Evolutionary conservation across 1,284 basidiomycete genomes (phyloP).

Genomic region (Boletus putidus): DNA sequence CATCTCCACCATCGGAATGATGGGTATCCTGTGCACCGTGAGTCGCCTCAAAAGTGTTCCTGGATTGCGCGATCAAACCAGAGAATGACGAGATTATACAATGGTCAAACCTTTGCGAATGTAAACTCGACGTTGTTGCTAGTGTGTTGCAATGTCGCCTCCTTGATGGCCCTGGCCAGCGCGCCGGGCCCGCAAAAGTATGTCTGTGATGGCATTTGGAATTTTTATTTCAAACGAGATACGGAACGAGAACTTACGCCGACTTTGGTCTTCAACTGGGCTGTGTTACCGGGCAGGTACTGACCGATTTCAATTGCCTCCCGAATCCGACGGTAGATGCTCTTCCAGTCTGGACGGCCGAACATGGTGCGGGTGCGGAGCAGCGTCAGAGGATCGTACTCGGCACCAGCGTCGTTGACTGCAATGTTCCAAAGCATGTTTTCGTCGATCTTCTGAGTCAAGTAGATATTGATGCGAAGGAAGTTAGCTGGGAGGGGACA

Average conservation of each 20-base stretch:
- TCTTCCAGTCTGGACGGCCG: constrained; percentile 83
- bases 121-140: constrained; percentile 64
- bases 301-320: constrained; percentile 74
- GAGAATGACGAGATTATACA: neutral
- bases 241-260: constrained; percentile 52
- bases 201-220: constrained; percentile 48
- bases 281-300: constrained; percentile 74
- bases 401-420: constrained; percentile 78
- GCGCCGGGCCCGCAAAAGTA: constrained; percentile 82
- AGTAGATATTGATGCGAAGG: constrained; percentile 85
- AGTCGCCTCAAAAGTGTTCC: constrained; percentile 62
- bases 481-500: constrained; percentile 68
- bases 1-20: neutral
- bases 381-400: constrained; percentile 82
- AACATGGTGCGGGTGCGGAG: constrained; percentile 84
- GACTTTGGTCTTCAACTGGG: constrained; percentile 78
- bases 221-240: neutral
- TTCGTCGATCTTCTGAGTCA: constrained; percentile 82
- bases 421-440: constrained; percentile 91
- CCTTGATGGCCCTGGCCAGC: constrained; percentile 73
- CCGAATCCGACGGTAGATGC: constrained; percentile 71
- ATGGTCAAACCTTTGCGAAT: constrained; percentile 67
- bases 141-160: constrained; percentile 58
- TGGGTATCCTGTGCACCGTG: neutral
- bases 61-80: constrained; percentile 29